Conservation (phyloP, 78 protist species). For the Dictyostelium purpureum region DNA sequence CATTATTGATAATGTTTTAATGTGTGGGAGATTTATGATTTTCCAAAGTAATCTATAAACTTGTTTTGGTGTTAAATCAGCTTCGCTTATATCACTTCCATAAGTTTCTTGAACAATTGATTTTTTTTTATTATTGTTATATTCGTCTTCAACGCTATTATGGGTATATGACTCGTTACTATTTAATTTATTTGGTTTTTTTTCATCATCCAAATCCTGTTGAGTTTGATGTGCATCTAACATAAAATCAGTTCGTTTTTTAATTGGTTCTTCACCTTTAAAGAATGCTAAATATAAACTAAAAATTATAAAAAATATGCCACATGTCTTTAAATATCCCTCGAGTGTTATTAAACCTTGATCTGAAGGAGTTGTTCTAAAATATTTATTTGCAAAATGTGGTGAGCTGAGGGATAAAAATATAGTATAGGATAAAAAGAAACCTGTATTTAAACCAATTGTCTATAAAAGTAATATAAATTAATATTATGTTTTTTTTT, state of each 20-base stretch:
- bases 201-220: background rate
- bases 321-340: constrained; percentile 66
- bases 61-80: constrained; percentile 48
- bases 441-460: constrained; percentile 83
- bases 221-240: background rate
- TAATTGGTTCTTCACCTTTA: constrained; percentile 33
- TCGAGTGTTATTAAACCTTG: constrained; percentile 1
- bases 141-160: background rate
- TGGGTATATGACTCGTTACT: background rate
- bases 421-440: constrained; percentile 83
- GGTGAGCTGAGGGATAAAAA: constrained; percentile 80
- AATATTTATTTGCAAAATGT: constrained; percentile 76
- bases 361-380: constrained; percentile 10
- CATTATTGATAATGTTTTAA: constrained; percentile 11
- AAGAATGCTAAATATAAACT: constrained; percentile 43
- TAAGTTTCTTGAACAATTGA: constrained; percentile 10
- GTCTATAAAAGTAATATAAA: constrained; percentile 7
- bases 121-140: background rate
- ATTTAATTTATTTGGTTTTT: background rate
- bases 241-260: background rate
- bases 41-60: constrained; percentile 48
- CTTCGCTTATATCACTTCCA: background rate
- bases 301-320: constrained; percentile 18
- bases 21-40: constrained; percentile 29
- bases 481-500: no score